Conservation (phyloP, 2,329 filamentous ascomycete genomes). For the Xylariales sp. region DNA sequence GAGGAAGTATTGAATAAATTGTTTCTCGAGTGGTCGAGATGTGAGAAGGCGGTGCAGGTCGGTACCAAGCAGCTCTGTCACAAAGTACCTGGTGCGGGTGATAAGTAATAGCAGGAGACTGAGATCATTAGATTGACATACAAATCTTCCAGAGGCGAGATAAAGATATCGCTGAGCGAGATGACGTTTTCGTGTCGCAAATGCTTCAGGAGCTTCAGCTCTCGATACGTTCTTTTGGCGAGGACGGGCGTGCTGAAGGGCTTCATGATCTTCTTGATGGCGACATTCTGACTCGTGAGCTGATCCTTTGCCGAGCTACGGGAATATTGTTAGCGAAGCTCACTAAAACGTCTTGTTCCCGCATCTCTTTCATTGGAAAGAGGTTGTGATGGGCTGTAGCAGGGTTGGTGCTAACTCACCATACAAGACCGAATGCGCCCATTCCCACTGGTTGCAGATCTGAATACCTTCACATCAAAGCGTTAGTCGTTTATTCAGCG, state of each 20-base stretch:
- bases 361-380: too few species aligned
- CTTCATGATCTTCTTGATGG: slow-evolving; percentile 99
- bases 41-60: slow-evolving; percentile 94
- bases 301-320: slow-evolving; percentile 94
- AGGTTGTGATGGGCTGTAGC: too few species aligned
- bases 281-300: slow-evolving; percentile 93
- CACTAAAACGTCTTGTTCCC: too few species aligned
- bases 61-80: slow-evolving; percentile 94
- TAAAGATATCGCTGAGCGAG: slow-evolving; percentile 98
- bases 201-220: slow-evolving; percentile 96
- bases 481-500: slow-evolving; percentile 16
- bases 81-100: slow-evolving; percentile 72
- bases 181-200: slow-evolving; percentile 97
- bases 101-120: slow-evolving; percentile 11
- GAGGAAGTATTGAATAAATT: slow-evolving; percentile 99
- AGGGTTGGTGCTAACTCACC: too few species aligned
- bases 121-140: slow-evolving; percentile 38
- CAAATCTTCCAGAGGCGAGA: slow-evolving; percentile 98
- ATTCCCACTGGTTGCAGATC: slow-evolving; percentile 98
- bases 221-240: slow-evolving; percentile 95
- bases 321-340: too few species aligned
- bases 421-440: slow-evolving; percentile 97
- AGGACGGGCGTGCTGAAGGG: slow-evolving; percentile 99
- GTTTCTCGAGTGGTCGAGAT: slow-evolving; percentile 93
- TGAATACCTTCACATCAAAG: slow-evolving; percentile 72